Evolutionary conservation across 148 eudicot species (phyloP).

Genomic region (Selenicereus undatus): DNA sequence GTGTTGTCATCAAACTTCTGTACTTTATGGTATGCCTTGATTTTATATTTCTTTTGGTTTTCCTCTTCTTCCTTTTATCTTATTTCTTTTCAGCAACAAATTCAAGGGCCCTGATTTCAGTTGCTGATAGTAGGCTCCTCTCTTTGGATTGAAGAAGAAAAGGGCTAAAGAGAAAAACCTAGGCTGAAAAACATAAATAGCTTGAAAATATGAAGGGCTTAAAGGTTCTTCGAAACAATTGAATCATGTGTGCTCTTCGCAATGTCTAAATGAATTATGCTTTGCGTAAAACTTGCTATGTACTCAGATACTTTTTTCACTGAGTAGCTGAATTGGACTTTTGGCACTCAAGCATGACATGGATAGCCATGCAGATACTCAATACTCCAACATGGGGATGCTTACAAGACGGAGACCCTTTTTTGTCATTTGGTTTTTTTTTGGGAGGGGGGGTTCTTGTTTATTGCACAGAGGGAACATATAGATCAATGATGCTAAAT

Average conservation of each 20-base stretch:
- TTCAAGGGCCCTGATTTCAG: not conserved
- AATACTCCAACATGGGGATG: not conserved
- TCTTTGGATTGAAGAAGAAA: not conserved
- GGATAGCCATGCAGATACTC: not conserved
- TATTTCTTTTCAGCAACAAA: not conserved
- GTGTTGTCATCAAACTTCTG: slow-evolving; percentile 16
- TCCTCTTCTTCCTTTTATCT: not conserved
- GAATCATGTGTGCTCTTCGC: not conserved
- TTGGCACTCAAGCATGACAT: not conserved
- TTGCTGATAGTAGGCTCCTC: not conserved
- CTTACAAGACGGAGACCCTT: not conserved
- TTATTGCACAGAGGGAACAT: not conserved
- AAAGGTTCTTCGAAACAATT: not conserved
- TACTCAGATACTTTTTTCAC: not conserved
- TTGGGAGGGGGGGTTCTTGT: not conserved
- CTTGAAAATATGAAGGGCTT: not conserved
- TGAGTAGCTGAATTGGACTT: not conserved
- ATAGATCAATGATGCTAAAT: not conserved
- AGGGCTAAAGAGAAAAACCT: not conserved
- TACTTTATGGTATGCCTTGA: not conserved
- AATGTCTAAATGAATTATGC: not conserved
- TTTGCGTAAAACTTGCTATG: not conserved
- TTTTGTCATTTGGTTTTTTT: too few relatives aligned
- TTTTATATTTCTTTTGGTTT: not conserved
- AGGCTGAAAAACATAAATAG: not conserved